Conservation (phyloP, 1,284 basidiomycete genomes). For the Ustilago nuda region DNA sequence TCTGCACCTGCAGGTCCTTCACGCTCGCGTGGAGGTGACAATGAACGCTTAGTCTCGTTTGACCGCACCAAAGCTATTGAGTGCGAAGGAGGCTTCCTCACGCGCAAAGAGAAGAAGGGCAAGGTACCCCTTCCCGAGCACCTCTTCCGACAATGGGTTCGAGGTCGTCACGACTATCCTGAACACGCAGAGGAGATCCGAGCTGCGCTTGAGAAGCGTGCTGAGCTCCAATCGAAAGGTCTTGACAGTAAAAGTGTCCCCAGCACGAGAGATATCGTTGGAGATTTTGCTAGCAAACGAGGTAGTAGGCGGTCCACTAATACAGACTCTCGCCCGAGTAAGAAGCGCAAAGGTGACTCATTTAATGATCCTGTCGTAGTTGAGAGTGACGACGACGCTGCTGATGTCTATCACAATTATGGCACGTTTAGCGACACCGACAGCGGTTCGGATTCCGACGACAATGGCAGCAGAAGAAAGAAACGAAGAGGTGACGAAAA, state of each 20-base stretch:
- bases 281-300: neutral
- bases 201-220: constrained; percentile 16
- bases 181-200: constrained; percentile 30
- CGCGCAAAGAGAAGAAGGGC: constrained; percentile 30
- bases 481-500: constrained; percentile 30
- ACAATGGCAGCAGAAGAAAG: neutral
- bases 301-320: neutral
- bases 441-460: constrained; percentile 6
- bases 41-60: constrained; percentile 17
- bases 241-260: constrained; percentile 5
- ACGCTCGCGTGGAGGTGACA: neutral
- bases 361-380: constrained; percentile 14
- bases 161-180: constrained; percentile 21
- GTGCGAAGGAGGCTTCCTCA: constrained; percentile 27
- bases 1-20: constrained; percentile 2
- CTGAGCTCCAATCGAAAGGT: constrained; percentile 20
- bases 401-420: neutral
- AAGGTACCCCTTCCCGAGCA: constrained; percentile 36
- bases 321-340: constrained; percentile 9
- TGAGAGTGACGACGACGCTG: constrained; percentile 11
- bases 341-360: constrained; percentile 15
- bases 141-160: constrained; percentile 27
- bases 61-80: constrained; percentile 25
- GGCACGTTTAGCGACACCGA: constrained; percentile 15
- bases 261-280: constrained; percentile 19